Percentiles rank a stretch among this genome's conserved stretches.
Evolutionary conservation across 148 eudicot genomes (phyloP).

Genomic region (Spergularia bocconei): DNA sequence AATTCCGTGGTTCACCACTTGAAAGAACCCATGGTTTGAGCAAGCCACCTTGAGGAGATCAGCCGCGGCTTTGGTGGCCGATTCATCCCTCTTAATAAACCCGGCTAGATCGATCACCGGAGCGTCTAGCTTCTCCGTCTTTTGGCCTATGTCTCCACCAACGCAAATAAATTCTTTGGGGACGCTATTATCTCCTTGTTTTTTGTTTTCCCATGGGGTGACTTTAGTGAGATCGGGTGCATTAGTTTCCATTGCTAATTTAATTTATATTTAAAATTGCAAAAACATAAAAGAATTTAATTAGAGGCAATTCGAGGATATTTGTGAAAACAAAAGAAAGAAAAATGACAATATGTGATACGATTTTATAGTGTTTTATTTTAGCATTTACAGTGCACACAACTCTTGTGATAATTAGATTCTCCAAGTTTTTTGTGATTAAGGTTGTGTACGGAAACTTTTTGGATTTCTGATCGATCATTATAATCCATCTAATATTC

Average conservation of each 20-base stretch:
- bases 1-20: slow-evolving; percentile 47
- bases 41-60: slow-evolving; percentile 32
- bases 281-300: no score
- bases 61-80: slow-evolving; percentile 27
- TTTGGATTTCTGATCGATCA: no score
- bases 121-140: slow-evolving; percentile 29
- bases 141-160: slow-evolving; percentile 21
- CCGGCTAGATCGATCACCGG: slow-evolving; percentile 43
- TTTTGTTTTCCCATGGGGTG: slow-evolving; percentile 26
- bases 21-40: slow-evolving; percentile 43
- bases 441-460: no score
- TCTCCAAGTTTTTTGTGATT: no score
- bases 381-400: no score
- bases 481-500: no score
- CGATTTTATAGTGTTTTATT: no score
- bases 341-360: neutral
- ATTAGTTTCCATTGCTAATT: slow-evolving; percentile 16
- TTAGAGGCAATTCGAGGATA: no score
- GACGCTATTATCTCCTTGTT: neutral
- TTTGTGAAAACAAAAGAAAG: neutral
- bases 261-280: no score
- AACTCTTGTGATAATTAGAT: no score
- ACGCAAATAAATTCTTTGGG: slow-evolving; percentile 43
- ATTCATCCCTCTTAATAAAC: slow-evolving; percentile 31
- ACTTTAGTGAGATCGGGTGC: slow-evolving; percentile 1